These are phyloP conservation scores for Litchi chinensis DNA, from an alignment of 345 rosid genomes.

Conservation along the genomic window DNA sequence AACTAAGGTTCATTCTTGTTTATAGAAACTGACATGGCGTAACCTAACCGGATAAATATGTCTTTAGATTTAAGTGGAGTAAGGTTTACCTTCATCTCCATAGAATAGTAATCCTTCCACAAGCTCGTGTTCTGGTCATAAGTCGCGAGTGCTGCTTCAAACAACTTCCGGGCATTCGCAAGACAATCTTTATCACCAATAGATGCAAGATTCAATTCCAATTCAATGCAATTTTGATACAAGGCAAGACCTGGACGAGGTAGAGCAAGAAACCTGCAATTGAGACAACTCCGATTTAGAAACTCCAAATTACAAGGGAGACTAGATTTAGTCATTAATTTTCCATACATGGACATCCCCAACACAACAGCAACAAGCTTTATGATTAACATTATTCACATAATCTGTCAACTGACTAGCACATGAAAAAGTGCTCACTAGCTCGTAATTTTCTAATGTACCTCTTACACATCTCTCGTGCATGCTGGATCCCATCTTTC, in stretches of 20 bases:
- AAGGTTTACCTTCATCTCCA: conserved; percentile 68
- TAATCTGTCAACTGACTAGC: background rate
- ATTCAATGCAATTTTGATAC: conserved; percentile 70
- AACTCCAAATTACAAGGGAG: background rate
- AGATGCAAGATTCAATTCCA: conserved; percentile 69
- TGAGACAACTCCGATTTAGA: conserved; percentile 14
- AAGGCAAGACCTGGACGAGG: conserved; percentile 76
- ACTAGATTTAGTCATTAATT: background rate
- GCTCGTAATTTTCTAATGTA: conserved; percentile 30
- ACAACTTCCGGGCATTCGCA: conserved; percentile 60
- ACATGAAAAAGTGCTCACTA: background rate
- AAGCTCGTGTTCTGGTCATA: conserved; percentile 61
- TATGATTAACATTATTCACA: background rate
- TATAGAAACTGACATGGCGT: background rate
- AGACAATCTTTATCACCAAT: conserved; percentile 60
- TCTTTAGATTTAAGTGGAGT: background rate
- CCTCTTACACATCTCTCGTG: conserved; percentile 72
- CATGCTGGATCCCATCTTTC: conserved; percentile 60
- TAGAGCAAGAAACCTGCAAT: conserved; percentile 73
- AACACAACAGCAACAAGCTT: background rate
- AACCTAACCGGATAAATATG: background rate
- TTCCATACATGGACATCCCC: background rate
- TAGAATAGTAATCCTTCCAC: conserved; percentile 73
- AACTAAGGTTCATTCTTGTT: background rate
- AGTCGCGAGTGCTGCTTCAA: conserved; percentile 73